Evolutionary conservation across 2,329 filamentous ascomycete species (phyloP), one percentile per base, ranked within the genome.

Genomic region (Trichoderma sp.): DNA sequence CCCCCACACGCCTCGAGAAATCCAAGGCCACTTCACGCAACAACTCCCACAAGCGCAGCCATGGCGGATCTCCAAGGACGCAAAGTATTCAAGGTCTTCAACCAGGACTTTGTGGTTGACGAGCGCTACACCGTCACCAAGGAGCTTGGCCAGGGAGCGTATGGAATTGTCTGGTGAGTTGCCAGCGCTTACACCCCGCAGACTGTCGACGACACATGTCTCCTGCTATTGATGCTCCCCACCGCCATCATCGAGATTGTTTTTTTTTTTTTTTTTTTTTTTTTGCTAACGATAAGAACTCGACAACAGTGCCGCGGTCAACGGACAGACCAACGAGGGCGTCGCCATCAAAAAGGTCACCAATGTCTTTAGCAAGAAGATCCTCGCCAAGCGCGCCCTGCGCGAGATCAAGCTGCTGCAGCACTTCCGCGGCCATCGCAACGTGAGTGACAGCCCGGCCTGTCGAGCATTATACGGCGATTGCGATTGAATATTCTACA

Each of bases 331-430:
- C 37, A 91, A 89, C 77, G 96, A 99, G 79, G 94, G 95, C 51
- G 94, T 99, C 72, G 96, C 96, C 76, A 96, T 99, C 86, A 99
- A 99, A 84, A 99, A 99, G 83, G 93, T 99, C 80, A 99, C 96
- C 84, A 99, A 99, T 91, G 95, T 99, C 76, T 99, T 99, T 83
- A 97, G 94, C 87, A 99, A 99, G 85, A 98, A 98, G 89, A 99
- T 99, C 75, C 87, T 99, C 74, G 96, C 96, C 76, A 99, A 99
- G 89, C 92, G 96, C 78, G 96, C 96, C 60, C 83, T 99, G 85
- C 90, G 96, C 81, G 96, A 99, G 84, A 98, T 99, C 83, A 99
- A 98, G 88, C 88, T 99, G 75, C 86, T 99, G 73, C 95, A 98
- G 84, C 96, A 99, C 82, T 99, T 99, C 84, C 89, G 96, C 76